A percentile compares a stretch with the other conserved stretches of the same genome.
These are phyloP conservation scores for Fusarium devonianum DNA, from an alignment of 2,329 filamentous ascomycete species.

Conservation along the genomic window DNA sequence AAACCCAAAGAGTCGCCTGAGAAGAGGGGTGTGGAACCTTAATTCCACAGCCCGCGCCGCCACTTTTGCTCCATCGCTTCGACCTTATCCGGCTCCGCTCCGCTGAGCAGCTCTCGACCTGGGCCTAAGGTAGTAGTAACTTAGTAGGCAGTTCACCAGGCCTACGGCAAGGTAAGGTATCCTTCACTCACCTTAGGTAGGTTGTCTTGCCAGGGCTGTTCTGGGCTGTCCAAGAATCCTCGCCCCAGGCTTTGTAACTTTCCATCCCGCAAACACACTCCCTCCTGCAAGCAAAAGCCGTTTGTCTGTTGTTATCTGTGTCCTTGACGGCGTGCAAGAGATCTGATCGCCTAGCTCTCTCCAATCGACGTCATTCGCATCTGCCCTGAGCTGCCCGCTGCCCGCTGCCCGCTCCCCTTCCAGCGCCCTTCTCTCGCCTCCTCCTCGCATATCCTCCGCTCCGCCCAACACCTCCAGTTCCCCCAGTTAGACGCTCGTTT, in stretches of 20 bases:
- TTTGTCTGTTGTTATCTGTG: constrained; percentile 15
- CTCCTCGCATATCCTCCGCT: constrained; percentile 25
- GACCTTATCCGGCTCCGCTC: constrained; percentile 37
- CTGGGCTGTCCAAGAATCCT: constrained; percentile 18
- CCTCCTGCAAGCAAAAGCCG: constrained; percentile 29
- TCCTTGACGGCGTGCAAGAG: too few species aligned
- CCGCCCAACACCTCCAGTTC: constrained; percentile 17
- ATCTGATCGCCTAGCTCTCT: not conserved
- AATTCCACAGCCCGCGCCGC: constrained; percentile 35
- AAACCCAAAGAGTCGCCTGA: constrained; percentile 14
- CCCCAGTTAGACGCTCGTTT: constrained; percentile 34
- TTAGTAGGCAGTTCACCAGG: not conserved
- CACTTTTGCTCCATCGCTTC: constrained; percentile 33
- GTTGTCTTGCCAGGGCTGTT: constrained; percentile 17
- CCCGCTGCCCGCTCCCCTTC: constrained; percentile 14
- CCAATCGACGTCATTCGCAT: constrained; percentile 31
- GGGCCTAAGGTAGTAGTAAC: constrained; percentile 4
- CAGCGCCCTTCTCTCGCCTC: constrained; percentile 12
- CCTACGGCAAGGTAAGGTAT: too few species aligned
- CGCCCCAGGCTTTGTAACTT: constrained; percentile 8
- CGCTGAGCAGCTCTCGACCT: constrained; percentile 22
- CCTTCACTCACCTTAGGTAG: constrained; percentile 1
- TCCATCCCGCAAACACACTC: constrained; percentile 22
- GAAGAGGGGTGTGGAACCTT: constrained; percentile 41
- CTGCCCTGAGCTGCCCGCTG: constrained; percentile 2